Evolutionary conservation across 2,329 filamentous ascomycete genomes (phyloP), one percentile per base, ranked within the genome.

Genomic region (Trichoderma breve): DNA sequence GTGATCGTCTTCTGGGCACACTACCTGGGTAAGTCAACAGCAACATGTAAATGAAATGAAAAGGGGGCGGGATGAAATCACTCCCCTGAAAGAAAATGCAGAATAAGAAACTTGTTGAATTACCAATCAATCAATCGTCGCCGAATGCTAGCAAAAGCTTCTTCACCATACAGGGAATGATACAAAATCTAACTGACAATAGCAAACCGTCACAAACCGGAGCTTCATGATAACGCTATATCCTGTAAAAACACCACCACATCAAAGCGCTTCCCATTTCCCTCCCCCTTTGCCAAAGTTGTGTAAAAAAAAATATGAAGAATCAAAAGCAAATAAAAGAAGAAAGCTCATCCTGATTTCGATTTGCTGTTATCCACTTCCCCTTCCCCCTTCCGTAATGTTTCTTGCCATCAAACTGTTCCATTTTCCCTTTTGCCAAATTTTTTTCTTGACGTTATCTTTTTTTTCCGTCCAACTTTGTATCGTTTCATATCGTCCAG

Each of bases 101-200:
- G 18, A 53, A 34, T 26, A 53, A 34, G 24, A 53, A 24, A 43
- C 8, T 36, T 55, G 64, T 67, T 67, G 18, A 58, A 67, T 57
- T 58, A 66, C 53, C 63, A 66, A 43, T 39, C 34, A 67, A 58
- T 58, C 34, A 43, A 67, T 66, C 51, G 47, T 67, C 64, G 64
- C 64, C 64, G 51, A 67, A 67, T 67, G 64, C 64, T 67, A 43
- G 32, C 47, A 53, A 58, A 58, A 58, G 24, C 64, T 15, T 67
- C 64, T 67, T 58, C 34, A 39, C 34, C 34, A 58, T 55, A 55
- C 51, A 67, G 30, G 34, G 24, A 58, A 66, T 67, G 64, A 67
- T 67, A 67, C 64, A 67, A n/a, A 58, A 53, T 66, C 63, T 55
- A 63, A 36, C 24, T 43, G 43, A 63, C 58, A 61, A 62, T 36